Evolutionary conservation across 2,329 filamentous ascomycete genomes (phyloP).

Genomic region (Acrocalymma vagum): DNA sequence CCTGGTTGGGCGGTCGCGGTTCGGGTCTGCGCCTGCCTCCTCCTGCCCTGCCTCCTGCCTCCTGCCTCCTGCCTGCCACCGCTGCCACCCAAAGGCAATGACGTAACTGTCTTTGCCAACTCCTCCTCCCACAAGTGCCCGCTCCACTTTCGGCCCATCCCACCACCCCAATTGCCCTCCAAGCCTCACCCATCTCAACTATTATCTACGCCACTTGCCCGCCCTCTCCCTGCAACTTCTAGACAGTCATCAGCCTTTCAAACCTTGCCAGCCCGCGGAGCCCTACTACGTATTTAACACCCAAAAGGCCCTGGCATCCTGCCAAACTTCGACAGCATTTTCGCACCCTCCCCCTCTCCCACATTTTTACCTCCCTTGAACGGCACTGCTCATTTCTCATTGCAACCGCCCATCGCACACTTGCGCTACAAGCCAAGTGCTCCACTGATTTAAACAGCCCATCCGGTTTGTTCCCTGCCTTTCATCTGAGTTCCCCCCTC

Average conservation of each 20-base stretch:
- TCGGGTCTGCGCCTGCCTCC: too few relatives aligned
- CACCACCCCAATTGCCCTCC: conserved; percentile 17
- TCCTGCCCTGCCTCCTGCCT: too few relatives aligned
- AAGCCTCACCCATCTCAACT: conserved; percentile 21
- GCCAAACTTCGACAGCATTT: too few relatives aligned
- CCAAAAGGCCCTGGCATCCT: too few relatives aligned
- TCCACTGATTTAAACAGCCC: not conserved
- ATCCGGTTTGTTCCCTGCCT: not conserved
- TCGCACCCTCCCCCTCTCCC: conserved; percentile 20
- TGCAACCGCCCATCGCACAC: conserved; percentile 24
- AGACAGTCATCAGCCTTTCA: conserved; percentile 28
- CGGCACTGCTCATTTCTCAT: conserved; percentile 33
- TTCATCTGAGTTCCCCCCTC: conserved; percentile 1
- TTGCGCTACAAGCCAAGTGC: conserved; percentile 27
- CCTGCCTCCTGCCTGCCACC: too few relatives aligned
- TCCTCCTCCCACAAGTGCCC: too few relatives aligned
- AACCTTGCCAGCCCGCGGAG: conserved; percentile 10
- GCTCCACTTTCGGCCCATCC: conserved; percentile 6
- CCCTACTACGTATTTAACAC: conserved; percentile 10
- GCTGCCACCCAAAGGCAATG: too few relatives aligned
- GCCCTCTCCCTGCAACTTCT: conserved; percentile 19
- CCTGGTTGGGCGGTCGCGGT: conserved; percentile 3
- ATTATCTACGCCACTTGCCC: conserved; percentile 29
- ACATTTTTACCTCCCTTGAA: conserved; percentile 31
- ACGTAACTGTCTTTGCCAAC: too few relatives aligned